Evolutionary conservation across 2,329 filamentous ascomycete genomes (phyloP).

Genomic region (Fusarium humuli): DNA sequence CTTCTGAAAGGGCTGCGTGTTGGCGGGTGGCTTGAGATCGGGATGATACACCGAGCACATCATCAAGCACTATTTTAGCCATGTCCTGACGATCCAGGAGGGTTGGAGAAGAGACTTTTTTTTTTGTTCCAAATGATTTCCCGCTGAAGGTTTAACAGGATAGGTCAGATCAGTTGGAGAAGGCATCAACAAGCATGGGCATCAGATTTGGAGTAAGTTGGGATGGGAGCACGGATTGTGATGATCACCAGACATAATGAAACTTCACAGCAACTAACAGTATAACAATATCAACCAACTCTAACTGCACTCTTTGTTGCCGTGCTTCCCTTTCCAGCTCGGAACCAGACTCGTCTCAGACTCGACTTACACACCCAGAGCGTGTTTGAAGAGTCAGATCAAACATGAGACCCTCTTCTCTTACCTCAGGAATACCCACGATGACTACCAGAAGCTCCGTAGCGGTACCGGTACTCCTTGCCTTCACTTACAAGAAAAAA

Average conservation of each 20-base stretch:
- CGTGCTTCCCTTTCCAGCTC: constrained; percentile 24
- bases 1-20: constrained; percentile 13
- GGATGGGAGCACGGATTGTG: constrained; percentile 20
- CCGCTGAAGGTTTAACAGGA: neutral
- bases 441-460: constrained; percentile 31
- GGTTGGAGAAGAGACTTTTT: constrained; percentile 24
- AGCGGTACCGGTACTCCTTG: constrained; percentile 36
- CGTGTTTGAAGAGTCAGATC: constrained; percentile 27
- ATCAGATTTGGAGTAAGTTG: constrained; percentile 29
- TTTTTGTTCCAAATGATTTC: constrained; percentile 4
- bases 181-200: constrained; percentile 7
- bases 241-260: constrained; percentile 12
- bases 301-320: constrained; percentile 20
- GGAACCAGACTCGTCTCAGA: constrained; percentile 4
- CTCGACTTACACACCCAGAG: constrained; percentile 32
- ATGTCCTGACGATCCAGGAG: constrained; percentile 4
- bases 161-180: constrained; percentile 29
- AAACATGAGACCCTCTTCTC: constrained; percentile 37
- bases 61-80: constrained; percentile 26
- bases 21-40: constrained; percentile 10
- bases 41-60: constrained; percentile 14
- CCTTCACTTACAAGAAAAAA: constrained; percentile 34
- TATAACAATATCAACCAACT: neutral
- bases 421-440: constrained; percentile 34
- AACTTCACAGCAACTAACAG: neutral